A percentile compares a stretch with the other conserved stretches of the same genome.
phyloP scores from a whole-genome alignment of 768 basidiomycete genomes.

The Rhodotorula graminis region DNA sequence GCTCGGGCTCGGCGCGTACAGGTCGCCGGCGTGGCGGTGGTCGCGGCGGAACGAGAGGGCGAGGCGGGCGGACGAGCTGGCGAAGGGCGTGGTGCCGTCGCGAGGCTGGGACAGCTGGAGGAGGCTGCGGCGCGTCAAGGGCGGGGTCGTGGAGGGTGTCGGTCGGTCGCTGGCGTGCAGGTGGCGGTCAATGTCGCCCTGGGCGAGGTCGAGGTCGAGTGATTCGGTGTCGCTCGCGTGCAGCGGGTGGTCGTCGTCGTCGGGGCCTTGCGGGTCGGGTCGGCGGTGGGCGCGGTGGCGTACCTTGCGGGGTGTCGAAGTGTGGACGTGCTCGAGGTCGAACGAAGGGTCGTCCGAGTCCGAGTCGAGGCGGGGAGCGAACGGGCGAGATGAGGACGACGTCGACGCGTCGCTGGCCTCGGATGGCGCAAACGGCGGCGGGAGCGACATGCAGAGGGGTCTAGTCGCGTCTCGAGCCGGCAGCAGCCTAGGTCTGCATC shows the following conservation, averaged over 20 bases:
- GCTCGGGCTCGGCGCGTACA: slow-evolving; percentile 23
- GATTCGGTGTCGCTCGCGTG: slow-evolving; percentile 34
- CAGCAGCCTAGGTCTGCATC: not conserved
- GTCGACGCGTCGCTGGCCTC: slow-evolving; percentile 2
- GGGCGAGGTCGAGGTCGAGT: slow-evolving; percentile 2
- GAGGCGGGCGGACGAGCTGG: not conserved
- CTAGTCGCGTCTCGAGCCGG: not conserved
- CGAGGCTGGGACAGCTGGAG: not conserved
- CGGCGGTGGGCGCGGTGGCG: not conserved
- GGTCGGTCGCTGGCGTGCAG: not conserved
- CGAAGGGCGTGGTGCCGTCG: not conserved
- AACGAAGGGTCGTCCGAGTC: slow-evolving; percentile 22
- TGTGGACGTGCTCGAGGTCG: slow-evolving; percentile 3
- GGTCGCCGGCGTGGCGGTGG: not conserved
- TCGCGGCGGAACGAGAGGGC: not conserved
- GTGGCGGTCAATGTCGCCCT: not conserved
- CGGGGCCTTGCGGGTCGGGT: no score
- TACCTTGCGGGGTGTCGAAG: slow-evolving; percentile 14
- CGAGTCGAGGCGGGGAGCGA: not conserved
- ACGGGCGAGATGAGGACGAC: not conserved
- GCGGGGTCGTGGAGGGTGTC: not conserved
- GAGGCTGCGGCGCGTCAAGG: slow-evolving; percentile 22
- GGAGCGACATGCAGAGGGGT: not conserved
- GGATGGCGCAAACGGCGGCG: not conserved
- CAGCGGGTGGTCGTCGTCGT: slow-evolving; percentile 7